phyloP scores from a whole-genome alignment of 345 rosid species.

The Reutealis trisperma region DNA sequence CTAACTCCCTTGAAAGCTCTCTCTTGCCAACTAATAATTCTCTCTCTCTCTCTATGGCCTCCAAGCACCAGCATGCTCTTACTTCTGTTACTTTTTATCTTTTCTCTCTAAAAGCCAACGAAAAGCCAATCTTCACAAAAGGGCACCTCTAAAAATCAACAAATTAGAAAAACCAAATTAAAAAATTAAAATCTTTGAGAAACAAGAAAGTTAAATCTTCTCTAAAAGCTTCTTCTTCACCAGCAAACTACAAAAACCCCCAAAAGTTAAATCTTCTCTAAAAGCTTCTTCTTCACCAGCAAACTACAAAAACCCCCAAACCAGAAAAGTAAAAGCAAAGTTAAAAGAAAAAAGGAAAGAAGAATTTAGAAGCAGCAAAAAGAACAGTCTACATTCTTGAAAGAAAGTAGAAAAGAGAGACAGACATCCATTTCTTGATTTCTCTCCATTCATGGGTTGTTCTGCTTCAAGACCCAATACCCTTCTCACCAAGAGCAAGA shows the following conservation, averaged over 20 bases:
- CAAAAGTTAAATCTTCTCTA: not conserved
- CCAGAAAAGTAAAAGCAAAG: not conserved
- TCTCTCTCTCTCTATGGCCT: slow-evolving; percentile 17
- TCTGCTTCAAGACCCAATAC: slow-evolving; percentile 55
- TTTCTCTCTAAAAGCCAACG: slow-evolving; percentile 6
- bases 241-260: not conserved
- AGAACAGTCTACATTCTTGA: no score
- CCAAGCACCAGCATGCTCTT: not conserved
- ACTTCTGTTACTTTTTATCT: not conserved
- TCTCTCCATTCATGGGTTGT: slow-evolving; percentile 63
- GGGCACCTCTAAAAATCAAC: not conserved
- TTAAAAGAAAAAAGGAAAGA: no score
- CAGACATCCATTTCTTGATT: slow-evolving; percentile 1
- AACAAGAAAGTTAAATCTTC: not conserved
- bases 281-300: slow-evolving; percentile 7
- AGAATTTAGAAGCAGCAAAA: not conserved
- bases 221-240: slow-evolving; percentile 8
- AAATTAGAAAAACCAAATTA: not conserved
- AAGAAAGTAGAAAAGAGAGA: slow-evolving; percentile 12
- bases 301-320: not conserved
- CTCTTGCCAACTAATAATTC: slow-evolving; percentile 34
- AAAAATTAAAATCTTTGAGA: not conserved
- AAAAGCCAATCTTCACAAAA: not conserved
- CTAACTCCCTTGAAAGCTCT: slow-evolving; percentile 62
- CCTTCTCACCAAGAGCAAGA: slow-evolving; percentile 11